Evolutionary conservation across 225 moss, liverwort and hornwort species (phyloP).

Genomic region (Polytrichum commune): DNA sequence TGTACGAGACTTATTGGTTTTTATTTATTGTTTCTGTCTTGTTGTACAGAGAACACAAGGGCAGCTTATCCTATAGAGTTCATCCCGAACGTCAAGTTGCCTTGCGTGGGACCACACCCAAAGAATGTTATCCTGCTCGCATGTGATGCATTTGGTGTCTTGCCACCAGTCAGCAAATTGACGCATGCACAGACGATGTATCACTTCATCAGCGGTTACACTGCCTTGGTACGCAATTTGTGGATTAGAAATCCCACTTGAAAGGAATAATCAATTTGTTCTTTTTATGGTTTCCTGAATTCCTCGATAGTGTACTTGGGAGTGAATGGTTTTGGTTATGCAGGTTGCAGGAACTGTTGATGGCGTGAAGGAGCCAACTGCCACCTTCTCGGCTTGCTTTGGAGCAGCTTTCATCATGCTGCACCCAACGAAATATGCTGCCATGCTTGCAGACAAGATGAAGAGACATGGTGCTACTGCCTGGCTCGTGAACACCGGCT

Average conservation of each 20-base stretch:
- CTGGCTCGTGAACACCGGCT: conserved; percentile 96
- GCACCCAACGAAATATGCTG: conserved; percentile 94
- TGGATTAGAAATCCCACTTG: no score
- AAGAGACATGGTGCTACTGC: conserved; percentile 71
- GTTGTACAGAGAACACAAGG: conserved; percentile 80
- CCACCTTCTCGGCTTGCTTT: conserved; percentile 97
- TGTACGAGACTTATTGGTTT: no score
- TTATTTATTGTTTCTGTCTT: not conserved
- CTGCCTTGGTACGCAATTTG: conserved; percentile 68
- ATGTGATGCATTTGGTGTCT: conserved; percentile 94
- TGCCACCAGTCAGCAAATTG: conserved; percentile 98
- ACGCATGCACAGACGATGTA: conserved; percentile 96
- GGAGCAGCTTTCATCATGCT: conserved; percentile 99
- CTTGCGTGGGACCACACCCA: conserved; percentile 94
- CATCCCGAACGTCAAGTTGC: conserved; percentile 92
- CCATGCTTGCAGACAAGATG: conserved; percentile 98
- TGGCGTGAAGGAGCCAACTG: conserved; percentile 88
- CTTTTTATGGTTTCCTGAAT: no score
- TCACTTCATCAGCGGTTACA: conserved; percentile 99
- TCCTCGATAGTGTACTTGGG: no score
- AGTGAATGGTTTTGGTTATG: not conserved
- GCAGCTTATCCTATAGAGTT: conserved; percentile 98
- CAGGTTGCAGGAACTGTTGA: conserved; percentile 99
- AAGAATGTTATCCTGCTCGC: conserved; percentile 93
- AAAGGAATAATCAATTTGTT: no score